Base-by-base conservation (phyloP, 1,284 basidiomycete genomes). In the Entoloma clypeatum region DNA sequence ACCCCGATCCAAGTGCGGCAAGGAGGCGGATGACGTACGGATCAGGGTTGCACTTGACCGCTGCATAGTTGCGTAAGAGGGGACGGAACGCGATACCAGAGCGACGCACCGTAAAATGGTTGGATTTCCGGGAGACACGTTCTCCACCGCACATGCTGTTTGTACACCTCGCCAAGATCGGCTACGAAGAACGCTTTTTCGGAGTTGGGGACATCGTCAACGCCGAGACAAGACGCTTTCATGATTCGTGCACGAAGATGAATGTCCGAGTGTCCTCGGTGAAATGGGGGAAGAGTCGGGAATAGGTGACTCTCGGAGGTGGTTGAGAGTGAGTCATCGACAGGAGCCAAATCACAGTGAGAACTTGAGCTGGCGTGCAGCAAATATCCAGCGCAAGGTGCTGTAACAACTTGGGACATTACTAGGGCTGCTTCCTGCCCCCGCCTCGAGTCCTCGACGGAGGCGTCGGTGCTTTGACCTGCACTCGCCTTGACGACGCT, bases 1-100 rank as follows among this genome's bases (percentile, higher is more conserved):
- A 99, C 10, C 92, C 92, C 1, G 87, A 74, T 28, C 95, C 95
- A 46, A 98, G 70, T 17, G 86, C 80, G 7, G 92, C 90, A 29
- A 99, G 80, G 36, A 99, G 77, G 49, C 92, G 85, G 40, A 99
- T 74, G 35, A 99, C 83, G 57, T 92, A 89, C 2, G 92, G 92
- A 58, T 98, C 95, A 9, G 96, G 95, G 70, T 98, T 99, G 69
- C 94, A 97, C 70, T 97, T 98, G 60, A 96, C 85, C 42, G 93
- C 88, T 89, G 52, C 30, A 43, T 13, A n/a, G 21, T 13, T 19
- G 18, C 27, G 49, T 52, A 43, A 47, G 43, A 48, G 31, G 24
- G 45, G 43, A 40, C 43, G 16, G 38, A 38, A 27, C 36, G 38
- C 26, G 26, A 48, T 40, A n/a, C n/a, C n/a, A n/a, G n/a, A n/a